phyloP scores from a whole-genome alignment of 768 basidiomycete genomes.

The Kondoa subrosea region DNA sequence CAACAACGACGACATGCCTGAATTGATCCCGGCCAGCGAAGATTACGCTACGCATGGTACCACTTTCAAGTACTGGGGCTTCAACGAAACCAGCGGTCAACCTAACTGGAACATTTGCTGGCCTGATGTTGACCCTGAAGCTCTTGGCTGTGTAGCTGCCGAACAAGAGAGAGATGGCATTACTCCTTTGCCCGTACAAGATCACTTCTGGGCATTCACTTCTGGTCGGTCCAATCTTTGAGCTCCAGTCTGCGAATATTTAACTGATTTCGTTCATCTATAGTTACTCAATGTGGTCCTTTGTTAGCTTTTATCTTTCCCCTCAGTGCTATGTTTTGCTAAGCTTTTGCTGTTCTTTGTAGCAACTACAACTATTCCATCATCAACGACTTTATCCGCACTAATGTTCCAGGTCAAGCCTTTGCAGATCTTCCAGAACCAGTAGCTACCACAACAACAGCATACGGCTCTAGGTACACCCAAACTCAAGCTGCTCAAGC shows the following conservation, averaged over 20 bases:
- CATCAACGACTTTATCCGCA: neutral
- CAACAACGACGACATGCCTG: conserved; percentile 12
- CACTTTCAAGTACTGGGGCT: conserved; percentile 11
- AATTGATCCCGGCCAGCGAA: conserved; percentile 15
- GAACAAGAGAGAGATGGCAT: neutral
- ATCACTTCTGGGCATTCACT: too few species aligned
- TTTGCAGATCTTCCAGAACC: neutral
- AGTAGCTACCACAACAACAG: too few species aligned
- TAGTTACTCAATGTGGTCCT: neutral
- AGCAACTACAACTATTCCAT: neutral
- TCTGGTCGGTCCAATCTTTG: too few species aligned
- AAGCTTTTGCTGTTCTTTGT: too few species aligned
- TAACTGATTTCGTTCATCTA: neutral
- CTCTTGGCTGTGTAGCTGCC: neutral
- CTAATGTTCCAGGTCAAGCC: neutral
- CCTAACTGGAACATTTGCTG: conserved; percentile 20
- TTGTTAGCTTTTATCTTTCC: too few species aligned
- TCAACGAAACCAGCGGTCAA: conserved; percentile 11
- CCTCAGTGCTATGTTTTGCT: too few species aligned
- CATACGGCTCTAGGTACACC: too few species aligned
- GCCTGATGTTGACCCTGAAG: neutral
- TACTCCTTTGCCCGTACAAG: neutral
- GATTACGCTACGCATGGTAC: conserved; percentile 19
- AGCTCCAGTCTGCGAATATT: too few species aligned
- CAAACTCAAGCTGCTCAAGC: too few species aligned